Conservation (phyloP, 805 yeast genomes). For the Nematodospora valgi region DNA sequence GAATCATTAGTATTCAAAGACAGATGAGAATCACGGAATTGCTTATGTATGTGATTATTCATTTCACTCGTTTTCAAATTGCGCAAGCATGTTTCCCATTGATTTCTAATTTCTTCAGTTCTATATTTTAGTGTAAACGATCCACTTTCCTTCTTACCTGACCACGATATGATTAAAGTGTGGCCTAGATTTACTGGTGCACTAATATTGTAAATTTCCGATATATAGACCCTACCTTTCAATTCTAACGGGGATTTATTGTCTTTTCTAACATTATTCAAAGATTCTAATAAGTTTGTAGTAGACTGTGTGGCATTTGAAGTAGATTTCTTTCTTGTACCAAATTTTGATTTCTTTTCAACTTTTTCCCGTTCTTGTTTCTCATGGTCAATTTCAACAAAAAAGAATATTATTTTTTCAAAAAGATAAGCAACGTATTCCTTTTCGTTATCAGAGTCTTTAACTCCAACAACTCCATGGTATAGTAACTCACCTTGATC, state of each 20-base stretch:
- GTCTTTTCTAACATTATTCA: constrained; percentile 23
- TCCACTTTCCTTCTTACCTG: constrained; percentile 84
- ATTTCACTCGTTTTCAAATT: constrained; percentile 41
- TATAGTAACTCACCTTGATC: constrained; percentile 83
- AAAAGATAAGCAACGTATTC: constrained; percentile 89
- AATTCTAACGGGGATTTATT: constrained; percentile 45
- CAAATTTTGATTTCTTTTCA: constrained; percentile 35
- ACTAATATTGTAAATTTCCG: constrained; percentile 49
- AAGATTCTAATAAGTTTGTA: constrained; percentile 32
- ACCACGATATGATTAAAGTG: constrained; percentile 68
- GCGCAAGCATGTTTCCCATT: constrained; percentile 74
- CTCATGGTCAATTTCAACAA: constrained; percentile 24
- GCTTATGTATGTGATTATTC: constrained; percentile 35
- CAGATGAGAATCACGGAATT: constrained; percentile 32
- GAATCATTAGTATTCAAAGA: constrained; percentile 18
- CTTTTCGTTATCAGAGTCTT: constrained; percentile 69
- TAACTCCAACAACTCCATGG: constrained; percentile 67
- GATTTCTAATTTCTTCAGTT: constrained; percentile 76
- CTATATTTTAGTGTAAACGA: constrained; percentile 77
- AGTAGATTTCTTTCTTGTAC: constrained; percentile 48
- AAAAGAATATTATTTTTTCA: constrained; percentile 58
- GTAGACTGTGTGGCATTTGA: constrained; percentile 39
- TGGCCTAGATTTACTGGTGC: constrained; percentile 44
- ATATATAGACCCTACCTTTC: constrained; percentile 79
- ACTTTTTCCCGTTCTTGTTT: constrained; percentile 18